A percentile compares a stretch with the other conserved stretches of the same genome.
Evolutionary conservation across 805 yeast genomes (phyloP).

Genomic region (Metschnikowia dekortorum): DNA sequence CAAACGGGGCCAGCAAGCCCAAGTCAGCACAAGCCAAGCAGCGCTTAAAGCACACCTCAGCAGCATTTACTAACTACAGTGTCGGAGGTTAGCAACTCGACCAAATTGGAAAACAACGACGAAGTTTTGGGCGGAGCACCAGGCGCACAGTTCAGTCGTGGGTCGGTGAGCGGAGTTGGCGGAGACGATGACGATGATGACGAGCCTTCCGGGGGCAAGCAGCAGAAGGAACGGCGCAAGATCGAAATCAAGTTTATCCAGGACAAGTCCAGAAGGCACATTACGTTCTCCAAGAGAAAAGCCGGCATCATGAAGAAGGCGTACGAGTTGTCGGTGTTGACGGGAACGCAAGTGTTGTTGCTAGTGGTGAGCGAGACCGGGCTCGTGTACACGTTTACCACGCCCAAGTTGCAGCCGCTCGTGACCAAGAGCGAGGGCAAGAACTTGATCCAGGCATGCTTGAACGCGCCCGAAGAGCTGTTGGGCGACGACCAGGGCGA

Average conservation of each 20-base stretch:
- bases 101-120: slow-evolving; percentile 32
- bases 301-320: slow-evolving; percentile 99
- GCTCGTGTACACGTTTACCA: slow-evolving; percentile 93
- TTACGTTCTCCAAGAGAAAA: slow-evolving; percentile 95
- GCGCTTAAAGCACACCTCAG: too few species aligned
- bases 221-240: slow-evolving; percentile 66
- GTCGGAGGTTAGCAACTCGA: slow-evolving; percentile 39
- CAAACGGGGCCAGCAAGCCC: too few species aligned
- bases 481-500: slow-evolving; percentile 59
- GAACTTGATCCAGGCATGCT: slow-evolving; percentile 91
- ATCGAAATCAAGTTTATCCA: slow-evolving; percentile 96
- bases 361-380: slow-evolving; percentile 98
- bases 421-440: slow-evolving; percentile 98
- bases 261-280: slow-evolving; percentile 96
- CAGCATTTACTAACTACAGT: slow-evolving; percentile 18
- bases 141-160: slow-evolving; percentile 20
- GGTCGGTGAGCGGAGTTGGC: slow-evolving; percentile 24
- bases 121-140: slow-evolving; percentile 20
- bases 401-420: slow-evolving; percentile 97
- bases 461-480: slow-evolving; percentile 92
- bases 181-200: slow-evolving; percentile 53
- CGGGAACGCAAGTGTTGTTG: slow-evolving; percentile 94
- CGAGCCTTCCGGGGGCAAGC: slow-evolving; percentile 43
- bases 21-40: too few species aligned
- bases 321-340: slow-evolving; percentile 92